phyloP scores from a whole-genome alignment of 148 eudicot species.

The Persicaria tinctoria region DNA sequence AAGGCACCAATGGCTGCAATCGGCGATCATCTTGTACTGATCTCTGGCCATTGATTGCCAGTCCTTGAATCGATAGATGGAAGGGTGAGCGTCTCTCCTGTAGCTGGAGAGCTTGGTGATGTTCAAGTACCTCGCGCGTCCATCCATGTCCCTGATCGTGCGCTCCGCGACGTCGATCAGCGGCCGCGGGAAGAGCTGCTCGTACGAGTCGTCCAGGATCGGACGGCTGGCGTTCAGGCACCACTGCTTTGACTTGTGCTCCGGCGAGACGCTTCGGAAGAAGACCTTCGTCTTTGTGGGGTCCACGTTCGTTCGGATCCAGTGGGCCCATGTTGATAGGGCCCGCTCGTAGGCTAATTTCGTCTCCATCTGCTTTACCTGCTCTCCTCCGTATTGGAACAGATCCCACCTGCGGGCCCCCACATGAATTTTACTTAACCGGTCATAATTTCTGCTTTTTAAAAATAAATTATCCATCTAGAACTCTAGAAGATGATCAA shows the following conservation, averaged over 20 bases:
- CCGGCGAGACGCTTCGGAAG: slow-evolving; percentile 48
- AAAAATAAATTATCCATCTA: too few species aligned
- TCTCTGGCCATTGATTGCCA: slow-evolving; percentile 14
- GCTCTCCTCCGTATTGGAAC: slow-evolving; percentile 25
- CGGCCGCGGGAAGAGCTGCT: slow-evolving; percentile 20
- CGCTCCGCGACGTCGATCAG: slow-evolving; percentile 21
- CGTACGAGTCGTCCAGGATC: slow-evolving; percentile 30
- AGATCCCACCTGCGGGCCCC: slow-evolving; percentile 39
- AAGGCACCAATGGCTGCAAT: slow-evolving; percentile 94
- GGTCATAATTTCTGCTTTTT: neutral
- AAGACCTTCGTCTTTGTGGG: slow-evolving; percentile 32
- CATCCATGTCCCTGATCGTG: slow-evolving; percentile 15
- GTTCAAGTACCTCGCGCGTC: slow-evolving; percentile 33
- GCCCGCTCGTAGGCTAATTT: slow-evolving; percentile 33
- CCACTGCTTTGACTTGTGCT: slow-evolving; percentile 33
- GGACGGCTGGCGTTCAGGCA: slow-evolving; percentile 47
- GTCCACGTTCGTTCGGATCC: slow-evolving; percentile 30
- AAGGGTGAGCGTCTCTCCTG: slow-evolving; percentile 49
- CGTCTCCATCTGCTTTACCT: slow-evolving; percentile 24
- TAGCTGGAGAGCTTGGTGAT: slow-evolving; percentile 42
- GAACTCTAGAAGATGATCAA: neutral
- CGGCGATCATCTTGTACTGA: slow-evolving; percentile 13
- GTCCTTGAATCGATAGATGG: slow-evolving; percentile 23
- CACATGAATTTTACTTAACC: neutral
- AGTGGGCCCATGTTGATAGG: slow-evolving; percentile 41